Evolutionary conservation across 2,329 filamentous ascomycete genomes (phyloP).

Genomic region (Arthrobotrys conoides): DNA sequence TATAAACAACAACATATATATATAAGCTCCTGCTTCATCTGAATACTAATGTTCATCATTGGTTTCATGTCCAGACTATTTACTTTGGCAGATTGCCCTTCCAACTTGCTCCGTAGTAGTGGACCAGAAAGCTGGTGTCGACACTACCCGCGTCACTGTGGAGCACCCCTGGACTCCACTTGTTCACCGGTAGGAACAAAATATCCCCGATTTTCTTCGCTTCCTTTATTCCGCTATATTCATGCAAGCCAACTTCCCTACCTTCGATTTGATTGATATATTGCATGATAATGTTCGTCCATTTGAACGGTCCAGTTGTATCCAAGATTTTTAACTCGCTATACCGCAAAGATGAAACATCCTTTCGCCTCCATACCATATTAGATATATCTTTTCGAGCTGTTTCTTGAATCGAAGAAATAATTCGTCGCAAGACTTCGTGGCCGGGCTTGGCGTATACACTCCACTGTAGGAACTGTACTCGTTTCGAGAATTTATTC

Average conservation of each 20-base stretch:
- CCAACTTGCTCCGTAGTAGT: constrained; percentile 31
- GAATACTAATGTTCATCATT: too few relatives aligned
- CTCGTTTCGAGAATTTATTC: constrained; percentile 18
- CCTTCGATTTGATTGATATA: constrained; percentile 47
- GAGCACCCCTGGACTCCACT: constrained; percentile 22
- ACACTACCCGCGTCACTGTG: constrained; percentile 30
- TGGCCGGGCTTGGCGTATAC: constrained; percentile 43
- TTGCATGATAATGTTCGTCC: constrained; percentile 37
- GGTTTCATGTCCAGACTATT: neutral
- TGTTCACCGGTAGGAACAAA: constrained; percentile 40
- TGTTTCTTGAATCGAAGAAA: constrained; percentile 31
- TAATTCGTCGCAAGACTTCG: constrained; percentile 34
- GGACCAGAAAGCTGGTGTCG: constrained; percentile 35
- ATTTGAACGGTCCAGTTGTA: constrained; percentile 44
- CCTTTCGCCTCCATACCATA: constrained; percentile 1
- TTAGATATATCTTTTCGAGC: constrained; percentile 19
- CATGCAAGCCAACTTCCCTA: constrained; percentile 16
- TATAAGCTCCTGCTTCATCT: too few relatives aligned
- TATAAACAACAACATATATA: too few relatives aligned
- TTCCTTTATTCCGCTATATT: constrained; percentile 30
- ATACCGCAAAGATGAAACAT: constrained; percentile 16
- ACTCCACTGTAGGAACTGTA: constrained; percentile 42
- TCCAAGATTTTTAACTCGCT: constrained; percentile 21
- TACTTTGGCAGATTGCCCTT: constrained; percentile 7
- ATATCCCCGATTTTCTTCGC: constrained; percentile 34